These are phyloP conservation scores for Phylloporus scabripes DNA, from an alignment of 768 basidiomycete genomes.

Conservation along the genomic window DNA sequence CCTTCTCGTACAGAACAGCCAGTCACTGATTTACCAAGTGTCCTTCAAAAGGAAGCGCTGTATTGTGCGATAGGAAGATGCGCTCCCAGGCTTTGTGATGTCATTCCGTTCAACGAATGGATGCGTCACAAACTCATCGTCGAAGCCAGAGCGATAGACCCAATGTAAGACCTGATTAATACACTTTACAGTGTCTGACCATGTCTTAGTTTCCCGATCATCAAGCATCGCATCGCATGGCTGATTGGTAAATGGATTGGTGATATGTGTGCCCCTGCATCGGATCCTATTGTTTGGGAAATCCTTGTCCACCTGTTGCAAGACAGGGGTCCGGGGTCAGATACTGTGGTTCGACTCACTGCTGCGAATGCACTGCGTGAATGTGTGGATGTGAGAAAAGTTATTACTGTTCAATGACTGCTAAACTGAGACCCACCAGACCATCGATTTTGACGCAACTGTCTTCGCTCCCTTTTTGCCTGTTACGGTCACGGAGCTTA, in stretches of 20 bases:
- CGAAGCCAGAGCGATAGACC: conserved; percentile 57
- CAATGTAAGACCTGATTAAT: conserved; percentile 40
- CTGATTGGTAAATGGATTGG: conserved; percentile 85
- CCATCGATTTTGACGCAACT: conserved; percentile 54
- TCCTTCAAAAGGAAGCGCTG: conserved; percentile 79
- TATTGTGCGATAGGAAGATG: conserved; percentile 91
- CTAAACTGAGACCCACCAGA: conserved; percentile 36
- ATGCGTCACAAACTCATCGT: conserved; percentile 50
- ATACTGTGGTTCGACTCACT: conserved; percentile 82
- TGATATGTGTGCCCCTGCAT: conserved; percentile 55
- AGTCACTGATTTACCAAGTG: conserved; percentile 47
- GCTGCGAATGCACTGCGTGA: conserved; percentile 75
- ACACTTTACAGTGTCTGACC: conserved; percentile 5
- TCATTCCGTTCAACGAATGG: conserved; percentile 69
- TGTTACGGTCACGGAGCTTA: conserved; percentile 54
- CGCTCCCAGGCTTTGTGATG: conserved; percentile 52
- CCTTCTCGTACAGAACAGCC: conserved; percentile 34
- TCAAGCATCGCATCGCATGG: conserved; percentile 96
- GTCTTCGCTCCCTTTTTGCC: conserved; percentile 68
- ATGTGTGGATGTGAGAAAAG: conserved; percentile 71
- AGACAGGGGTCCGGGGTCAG: conserved; percentile 64
- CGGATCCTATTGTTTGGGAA: conserved; percentile 70
- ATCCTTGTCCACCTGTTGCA: conserved; percentile 71
- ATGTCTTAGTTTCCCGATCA: conserved; percentile 67
- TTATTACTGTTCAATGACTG: neutral